phyloP scores from a whole-genome alignment of 345 rosid genomes.

The Abelmoschus esculentus region DNA sequence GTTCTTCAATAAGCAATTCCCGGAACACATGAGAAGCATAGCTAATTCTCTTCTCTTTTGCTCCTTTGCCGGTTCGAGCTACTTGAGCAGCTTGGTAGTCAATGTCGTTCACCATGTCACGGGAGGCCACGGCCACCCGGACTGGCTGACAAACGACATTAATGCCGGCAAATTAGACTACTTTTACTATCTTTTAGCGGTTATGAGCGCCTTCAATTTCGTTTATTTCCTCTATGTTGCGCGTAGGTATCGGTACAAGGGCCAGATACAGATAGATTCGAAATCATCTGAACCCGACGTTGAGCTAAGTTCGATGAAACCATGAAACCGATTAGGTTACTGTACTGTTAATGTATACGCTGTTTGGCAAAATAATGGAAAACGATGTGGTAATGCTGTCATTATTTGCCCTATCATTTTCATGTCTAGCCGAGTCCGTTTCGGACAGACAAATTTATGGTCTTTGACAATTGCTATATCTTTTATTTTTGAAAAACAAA shows the following conservation, averaged over 20 bases:
- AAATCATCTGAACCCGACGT: neutral
- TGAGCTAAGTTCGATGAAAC: neutral
- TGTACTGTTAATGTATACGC: neutral
- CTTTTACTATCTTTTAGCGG: constrained; percentile 48
- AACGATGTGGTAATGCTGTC: too few species aligned
- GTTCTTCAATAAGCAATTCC: constrained; percentile 57
- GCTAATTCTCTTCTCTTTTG: constrained; percentile 45
- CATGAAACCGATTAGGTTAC: neutral
- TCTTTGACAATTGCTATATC: too few species aligned
- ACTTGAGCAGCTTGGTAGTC: constrained; percentile 31
- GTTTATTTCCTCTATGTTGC: constrained; percentile 43
- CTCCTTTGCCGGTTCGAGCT: constrained; percentile 31
- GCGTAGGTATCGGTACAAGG: constrained; percentile 35
- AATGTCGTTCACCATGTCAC: constrained; percentile 31
- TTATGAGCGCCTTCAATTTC: constrained; percentile 36
- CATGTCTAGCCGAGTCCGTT: too few species aligned
- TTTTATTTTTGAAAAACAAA: too few species aligned
- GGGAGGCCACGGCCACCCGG: constrained; percentile 30
- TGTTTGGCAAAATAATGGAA: too few species aligned
- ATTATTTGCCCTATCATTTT: too few species aligned
- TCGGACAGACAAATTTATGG: too few species aligned
- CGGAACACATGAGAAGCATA: constrained; percentile 56
- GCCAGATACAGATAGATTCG: constrained; percentile 1
- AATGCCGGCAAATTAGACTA: constrained; percentile 49
- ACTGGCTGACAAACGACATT: constrained; percentile 47